These are phyloP conservation scores for Falciphora oryzae DNA, from an alignment of 2,329 filamentous ascomycete species.

Conservation along the genomic window DNA sequence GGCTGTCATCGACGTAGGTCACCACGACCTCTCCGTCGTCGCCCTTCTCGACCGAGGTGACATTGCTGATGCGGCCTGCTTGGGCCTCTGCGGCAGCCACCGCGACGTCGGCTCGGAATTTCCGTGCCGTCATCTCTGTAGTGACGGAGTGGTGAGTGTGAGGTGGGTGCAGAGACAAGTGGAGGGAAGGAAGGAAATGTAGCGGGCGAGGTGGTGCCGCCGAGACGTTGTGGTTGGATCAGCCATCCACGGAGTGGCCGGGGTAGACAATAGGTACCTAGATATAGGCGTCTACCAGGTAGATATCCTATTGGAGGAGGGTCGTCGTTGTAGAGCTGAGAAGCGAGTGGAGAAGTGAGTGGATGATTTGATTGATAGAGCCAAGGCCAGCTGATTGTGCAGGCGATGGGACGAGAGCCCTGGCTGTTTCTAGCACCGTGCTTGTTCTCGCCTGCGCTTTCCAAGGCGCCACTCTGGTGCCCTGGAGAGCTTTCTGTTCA, in stretches of 20 bases:
- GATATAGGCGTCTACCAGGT: not conserved
- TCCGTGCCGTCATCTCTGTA: slow-evolving; percentile 9
- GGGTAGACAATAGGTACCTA: no score
- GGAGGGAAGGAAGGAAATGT: not conserved
- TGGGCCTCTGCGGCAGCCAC: slow-evolving; percentile 32
- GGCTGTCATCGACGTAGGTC: slow-evolving; percentile 32
- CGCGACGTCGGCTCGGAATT: slow-evolving; percentile 53
- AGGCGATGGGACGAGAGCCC: not conserved
- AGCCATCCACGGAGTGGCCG: no score
- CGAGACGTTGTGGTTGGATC: not conserved
- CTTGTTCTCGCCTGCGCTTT: not conserved
- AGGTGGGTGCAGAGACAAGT: not conserved
- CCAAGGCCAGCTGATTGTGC: no score
- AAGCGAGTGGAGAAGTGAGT: not conserved
- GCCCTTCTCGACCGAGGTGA: slow-evolving; percentile 52
- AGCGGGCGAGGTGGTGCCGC: not conserved
- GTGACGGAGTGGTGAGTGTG: not conserved
- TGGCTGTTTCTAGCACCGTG: not conserved
- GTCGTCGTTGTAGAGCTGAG: not conserved
- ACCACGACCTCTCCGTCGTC: slow-evolving; percentile 69
- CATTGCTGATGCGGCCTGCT: slow-evolving; percentile 33
- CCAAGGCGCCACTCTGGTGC: not conserved
- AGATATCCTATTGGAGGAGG: not conserved
- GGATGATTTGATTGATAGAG: not conserved
- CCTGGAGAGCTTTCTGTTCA: not conserved